Evolutionary conservation across 2,329 filamentous ascomycete genomes (phyloP).

Genomic region (Penicillium sp.): DNA sequence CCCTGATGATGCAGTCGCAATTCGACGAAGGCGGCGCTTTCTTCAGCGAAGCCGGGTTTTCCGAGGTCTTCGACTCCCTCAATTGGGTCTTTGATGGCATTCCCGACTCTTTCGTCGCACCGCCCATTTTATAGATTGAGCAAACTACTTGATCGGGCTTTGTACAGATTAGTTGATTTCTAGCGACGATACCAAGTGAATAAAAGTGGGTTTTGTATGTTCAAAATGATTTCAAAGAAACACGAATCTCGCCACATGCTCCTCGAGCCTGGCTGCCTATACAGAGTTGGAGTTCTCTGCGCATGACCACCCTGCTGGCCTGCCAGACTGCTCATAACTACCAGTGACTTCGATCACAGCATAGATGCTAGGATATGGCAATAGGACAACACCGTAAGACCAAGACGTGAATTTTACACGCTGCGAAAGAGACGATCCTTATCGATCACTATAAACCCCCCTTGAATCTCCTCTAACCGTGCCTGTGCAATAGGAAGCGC

Average conservation of each 20-base stretch:
- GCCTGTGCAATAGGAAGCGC: not conserved
- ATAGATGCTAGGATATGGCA: too few relatives aligned
- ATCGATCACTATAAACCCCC: constrained; percentile 1
- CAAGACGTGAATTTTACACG: too few relatives aligned
- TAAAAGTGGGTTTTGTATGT: constrained; percentile 5
- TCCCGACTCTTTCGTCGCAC: constrained; percentile 60
- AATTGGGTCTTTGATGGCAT: constrained; percentile 91
- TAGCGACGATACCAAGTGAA: constrained; percentile 16
- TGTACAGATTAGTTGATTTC: constrained; percentile 7
- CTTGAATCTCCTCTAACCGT: not conserved
- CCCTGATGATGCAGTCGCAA: constrained; percentile 35
- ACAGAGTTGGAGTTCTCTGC: too few relatives aligned
- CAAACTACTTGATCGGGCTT: not conserved
- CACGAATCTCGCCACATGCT: not conserved
- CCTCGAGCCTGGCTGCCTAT: too few relatives aligned
- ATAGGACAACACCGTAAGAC: too few relatives aligned
- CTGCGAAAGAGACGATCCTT: not conserved
- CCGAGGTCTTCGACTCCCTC: constrained; percentile 81
- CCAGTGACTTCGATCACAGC: not conserved
- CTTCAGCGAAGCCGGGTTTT: constrained; percentile 55
- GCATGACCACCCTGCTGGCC: too few relatives aligned
- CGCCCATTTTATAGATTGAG: constrained; percentile 32
- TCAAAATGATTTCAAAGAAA: not conserved
- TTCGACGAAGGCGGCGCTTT: constrained; percentile 41
- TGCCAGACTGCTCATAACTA: too few relatives aligned